Conservation (phyloP, 139 green algal genomes). For the Chlorella sorokiniana region DNA sequence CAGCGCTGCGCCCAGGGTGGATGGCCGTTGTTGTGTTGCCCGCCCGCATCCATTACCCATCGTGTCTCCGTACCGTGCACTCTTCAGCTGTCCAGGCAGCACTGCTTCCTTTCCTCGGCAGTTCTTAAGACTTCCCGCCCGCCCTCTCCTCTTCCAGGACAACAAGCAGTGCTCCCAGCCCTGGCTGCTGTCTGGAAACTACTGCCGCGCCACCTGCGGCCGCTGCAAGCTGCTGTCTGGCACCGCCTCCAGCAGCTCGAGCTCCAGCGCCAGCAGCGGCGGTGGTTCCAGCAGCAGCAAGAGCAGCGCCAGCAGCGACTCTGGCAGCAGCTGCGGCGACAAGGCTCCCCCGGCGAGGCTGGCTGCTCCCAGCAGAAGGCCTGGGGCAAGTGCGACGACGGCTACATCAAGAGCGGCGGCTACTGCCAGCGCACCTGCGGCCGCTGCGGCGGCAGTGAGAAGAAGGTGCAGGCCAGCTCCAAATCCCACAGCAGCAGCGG, state of each 20-base stretch:
- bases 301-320: not conserved
- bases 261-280: not conserved
- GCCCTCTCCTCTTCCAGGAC: not conserved
- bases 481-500: not conserved
- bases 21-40: not conserved
- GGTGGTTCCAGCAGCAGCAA: not conserved
- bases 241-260: not conserved
- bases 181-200: slow-evolving; percentile 18
- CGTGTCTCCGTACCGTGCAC: not conserved
- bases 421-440: slow-evolving; percentile 47
- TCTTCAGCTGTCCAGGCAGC: no score
- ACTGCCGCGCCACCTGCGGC: slow-evolving; percentile 23
- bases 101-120: not conserved
- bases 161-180: slow-evolving; percentile 11
- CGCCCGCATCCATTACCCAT: no score
- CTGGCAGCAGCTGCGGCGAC: slow-evolving; percentile 20
- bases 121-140: not conserved
- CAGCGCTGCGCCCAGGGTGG: not conserved
- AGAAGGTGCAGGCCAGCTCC: not conserved
- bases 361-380: slow-evolving; percentile 49
- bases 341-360: not conserved
- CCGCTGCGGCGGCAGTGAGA: not conserved
- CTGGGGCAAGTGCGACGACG: slow-evolving; percentile 48
- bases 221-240: slow-evolving; percentile 22
- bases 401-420: slow-evolving; percentile 26